Base-by-base conservation (phyloP, 2,329 filamentous ascomycete genomes). In the Clonostachys rosea region DNA sequence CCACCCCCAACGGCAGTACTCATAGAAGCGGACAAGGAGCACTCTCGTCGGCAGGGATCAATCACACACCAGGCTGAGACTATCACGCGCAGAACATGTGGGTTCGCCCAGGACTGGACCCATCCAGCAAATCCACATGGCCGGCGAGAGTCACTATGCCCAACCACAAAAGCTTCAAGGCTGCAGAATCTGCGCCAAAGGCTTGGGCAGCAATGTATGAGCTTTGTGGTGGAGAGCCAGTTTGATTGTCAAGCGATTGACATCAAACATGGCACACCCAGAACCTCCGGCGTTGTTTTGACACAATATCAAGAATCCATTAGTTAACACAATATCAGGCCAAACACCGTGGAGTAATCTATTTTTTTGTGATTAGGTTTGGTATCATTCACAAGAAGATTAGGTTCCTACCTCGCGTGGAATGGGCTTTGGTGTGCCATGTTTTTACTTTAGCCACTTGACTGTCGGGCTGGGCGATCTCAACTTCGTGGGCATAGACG, bases 181-280 rank as follows among this genome's bases (percentile, higher is more conserved):
- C 76, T 40, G 65, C 71, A 2, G 64, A 67, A 0, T 82, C 87
- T 54, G 79, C 84, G 0, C 84, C 84, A 0, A 78, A 78, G 50
- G 84, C 81, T 4, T 88, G 83, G 83, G 65, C 71, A 0, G 83
- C 81, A n/a, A 86, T 87, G 50, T 81, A 78, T 60, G 76, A 84
- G 61, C 73, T 88, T 8, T 76, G 83, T 48, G 83, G 83, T 45
- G 84, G 83, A 47, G 74, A 51, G 85, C 88, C 65, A 75, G 75
- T 6, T 75, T 87, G 47, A 88, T 88, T 56, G 9, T 30, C 24
- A 30, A 30, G 24, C 24, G 24, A 30, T 30, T 30, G 24, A 30
- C 1, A 30, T 30, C 8, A 30, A 30, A 10, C 9, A 30, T 10
- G 24, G 9, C 24, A 30, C 9, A 30, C 24, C 9, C 9, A 30